Base-by-base conservation (phyloP, 441 rosid species). In the Adansonia rubrostipa region DNA sequence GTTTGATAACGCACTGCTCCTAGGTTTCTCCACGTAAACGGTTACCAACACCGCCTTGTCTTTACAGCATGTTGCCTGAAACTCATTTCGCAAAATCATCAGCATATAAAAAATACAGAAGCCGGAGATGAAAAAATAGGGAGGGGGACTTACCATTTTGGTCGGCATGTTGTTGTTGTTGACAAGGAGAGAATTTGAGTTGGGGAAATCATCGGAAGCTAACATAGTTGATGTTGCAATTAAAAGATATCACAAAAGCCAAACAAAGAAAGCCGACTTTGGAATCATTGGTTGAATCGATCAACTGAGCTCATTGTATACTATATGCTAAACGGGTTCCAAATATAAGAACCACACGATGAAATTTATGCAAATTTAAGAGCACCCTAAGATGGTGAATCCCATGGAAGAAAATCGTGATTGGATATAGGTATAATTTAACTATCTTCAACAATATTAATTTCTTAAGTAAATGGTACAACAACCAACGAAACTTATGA, bases 11-110 rank as follows among this genome's bases (percentile, higher is more conserved):
- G n/a, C 73, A 22, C 62, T 82, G 65, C 76, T 78, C 56, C 63
- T 71, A 2, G 86, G 85, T 74, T 67, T 85, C 87, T 87, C 92
- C 2, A 15, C 84, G 22, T 83, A 82, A 33, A 84, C 81, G 0
- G 81, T 84, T 33, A 88, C 71, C 0, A 85, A 13, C 51, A 85
- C 91, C 11, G 75, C 73, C 73, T 74, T 82, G 51, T 75, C 74
- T 47, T 48, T 73, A 74, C 75, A 50, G 19, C 71, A 50, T 36
- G 77, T 78, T 48, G 82, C 84, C 91, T 86, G 89, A 71, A 75
- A 84, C 28, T 71, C 33, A 15, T 20, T 20, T n/a, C 44, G 11
- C 7, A 22, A 22, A 11, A 1, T 63, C 15, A 24, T 22, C 53
- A 62, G 8, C 45, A 56, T 11, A n/a, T 10, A 7, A 0, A 17